Evolutionary conservation across 148 eudicot species (phyloP).

Genomic region (Persicaria tinctoria): DNA sequence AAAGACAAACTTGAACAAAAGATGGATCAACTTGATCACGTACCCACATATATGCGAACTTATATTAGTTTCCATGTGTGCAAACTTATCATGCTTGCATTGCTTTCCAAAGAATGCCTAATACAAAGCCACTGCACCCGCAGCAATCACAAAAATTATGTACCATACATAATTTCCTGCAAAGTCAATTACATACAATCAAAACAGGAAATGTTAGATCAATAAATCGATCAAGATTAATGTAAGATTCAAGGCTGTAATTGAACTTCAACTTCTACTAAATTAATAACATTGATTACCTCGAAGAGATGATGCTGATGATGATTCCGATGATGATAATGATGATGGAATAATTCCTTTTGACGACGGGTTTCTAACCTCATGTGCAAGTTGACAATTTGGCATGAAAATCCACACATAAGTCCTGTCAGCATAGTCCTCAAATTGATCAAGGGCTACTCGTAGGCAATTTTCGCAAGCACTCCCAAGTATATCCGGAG

Average conservation of each 20-base stretch:
- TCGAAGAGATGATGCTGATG: neutral
- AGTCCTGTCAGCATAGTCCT: neutral
- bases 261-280: too few relatives aligned
- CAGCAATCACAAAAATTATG: neutral
- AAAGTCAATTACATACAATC: neutral
- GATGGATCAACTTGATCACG: too few relatives aligned
- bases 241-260: neutral
- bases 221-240: neutral
- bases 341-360: neutral
- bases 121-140: neutral
- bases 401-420: neutral
- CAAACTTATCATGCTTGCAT: too few relatives aligned
- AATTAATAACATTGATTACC: neutral
- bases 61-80: too few relatives aligned
- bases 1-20: too few relatives aligned
- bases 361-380: neutral
- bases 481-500: conserved; percentile 6
- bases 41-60: too few relatives aligned
- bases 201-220: neutral
- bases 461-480: neutral
- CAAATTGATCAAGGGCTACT: neutral
- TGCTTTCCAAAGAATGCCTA: neutral
- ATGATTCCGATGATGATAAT: too few relatives aligned
- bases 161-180: neutral
- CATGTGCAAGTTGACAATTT: conserved; percentile 1